Evolutionary conservation across 805 yeast genomes (phyloP), one percentile per base, ranked within the genome.

Genomic region (Candida saitoana): DNA sequence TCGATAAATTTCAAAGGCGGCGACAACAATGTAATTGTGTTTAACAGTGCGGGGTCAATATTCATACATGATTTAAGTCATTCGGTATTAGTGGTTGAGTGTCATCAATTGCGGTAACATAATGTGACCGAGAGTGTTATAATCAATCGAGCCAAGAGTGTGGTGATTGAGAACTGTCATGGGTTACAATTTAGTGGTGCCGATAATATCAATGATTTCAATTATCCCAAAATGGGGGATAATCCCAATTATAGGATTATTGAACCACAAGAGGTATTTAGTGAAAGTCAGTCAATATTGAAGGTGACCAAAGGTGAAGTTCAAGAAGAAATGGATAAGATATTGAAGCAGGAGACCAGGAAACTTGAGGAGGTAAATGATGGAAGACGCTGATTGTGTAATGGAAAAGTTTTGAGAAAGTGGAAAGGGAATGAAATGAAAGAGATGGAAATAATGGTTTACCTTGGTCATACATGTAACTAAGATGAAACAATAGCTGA

Each of bases 91-190:
- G 31, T 49, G 9, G 18, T 61, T 8, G 39, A 43, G 18, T 59
- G 66, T 38, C 69, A 65, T 44, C 71, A 65, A 46, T 46, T 54
- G 24, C 39, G 71, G 20, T 43, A 63, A 25, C 68, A 60, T 41
- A 47, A 54, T 19, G 38, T 56, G 3, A 33, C 22, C 4, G 40
- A 54, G 36, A 47, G 54, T 22, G 34, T 51, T 4, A 41, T 60
- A 5, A 41, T 55, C 11, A 56, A 50, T 1, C 30, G 42, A 9
- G 57, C 59, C 5, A 42, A 43, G 9, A 58, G 55, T 35, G 49
- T 65, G 2, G 52, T 66, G 7, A 56, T 65, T 7, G 74, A 69
- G 44, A 45, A 56, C 22, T 59, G 72, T 38, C 63, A 16, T 22
- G 9, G 11, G 6, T 22, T 22, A 22, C 27, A 22, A 22, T 2